phyloP scores from a whole-genome alignment of 2,329 filamentous ascomycete species.

The Paracoccidioides brasiliensis region DNA sequence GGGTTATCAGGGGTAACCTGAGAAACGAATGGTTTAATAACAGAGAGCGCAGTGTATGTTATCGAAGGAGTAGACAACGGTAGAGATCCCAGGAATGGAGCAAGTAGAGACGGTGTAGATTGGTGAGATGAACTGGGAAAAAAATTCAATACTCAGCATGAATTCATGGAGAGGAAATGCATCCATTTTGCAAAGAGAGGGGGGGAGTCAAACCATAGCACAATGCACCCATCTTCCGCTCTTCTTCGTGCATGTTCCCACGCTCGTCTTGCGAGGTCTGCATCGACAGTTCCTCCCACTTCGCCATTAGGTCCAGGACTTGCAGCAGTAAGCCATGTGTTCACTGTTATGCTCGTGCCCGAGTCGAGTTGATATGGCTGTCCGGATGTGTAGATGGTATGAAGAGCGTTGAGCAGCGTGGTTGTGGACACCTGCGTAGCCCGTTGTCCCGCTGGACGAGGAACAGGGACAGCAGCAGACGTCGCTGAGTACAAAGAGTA shows the following conservation, averaged over 20 bases:
- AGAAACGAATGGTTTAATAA: slow-evolving; percentile 71
- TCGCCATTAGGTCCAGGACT: slow-evolving; percentile 56
- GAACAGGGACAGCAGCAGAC: slow-evolving; percentile 44
- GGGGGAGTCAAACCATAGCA: slow-evolving; percentile 56
- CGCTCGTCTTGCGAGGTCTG: slow-evolving; percentile 61
- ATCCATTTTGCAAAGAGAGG: background rate
- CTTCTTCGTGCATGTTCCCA: slow-evolving; percentile 94
- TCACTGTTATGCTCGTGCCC: slow-evolving; percentile 82
- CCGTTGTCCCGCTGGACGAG: slow-evolving; percentile 48
- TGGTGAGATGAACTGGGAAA: slow-evolving; percentile 64
- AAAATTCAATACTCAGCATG: slow-evolving; percentile 13
- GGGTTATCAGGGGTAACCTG: slow-evolving; percentile 83
- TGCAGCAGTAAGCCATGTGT: slow-evolving; percentile 81
- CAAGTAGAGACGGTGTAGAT: slow-evolving; percentile 71
- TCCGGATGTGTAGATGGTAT: slow-evolving; percentile 72
- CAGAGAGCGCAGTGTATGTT: slow-evolving; percentile 66
- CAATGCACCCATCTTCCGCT: slow-evolving; percentile 88
- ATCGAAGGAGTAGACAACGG: slow-evolving; percentile 65
- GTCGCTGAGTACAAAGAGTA: slow-evolving; percentile 50
- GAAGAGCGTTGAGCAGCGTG: slow-evolving; percentile 79
- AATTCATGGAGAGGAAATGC: background rate
- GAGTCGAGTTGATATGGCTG: slow-evolving; percentile 80
- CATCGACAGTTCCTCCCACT: slow-evolving; percentile 66
- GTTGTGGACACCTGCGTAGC: slow-evolving; percentile 79
- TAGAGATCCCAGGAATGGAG: slow-evolving; percentile 66